Conservation (phyloP, 805 yeast genomes). For the Wickerhamiella sorbophila region DNA sequence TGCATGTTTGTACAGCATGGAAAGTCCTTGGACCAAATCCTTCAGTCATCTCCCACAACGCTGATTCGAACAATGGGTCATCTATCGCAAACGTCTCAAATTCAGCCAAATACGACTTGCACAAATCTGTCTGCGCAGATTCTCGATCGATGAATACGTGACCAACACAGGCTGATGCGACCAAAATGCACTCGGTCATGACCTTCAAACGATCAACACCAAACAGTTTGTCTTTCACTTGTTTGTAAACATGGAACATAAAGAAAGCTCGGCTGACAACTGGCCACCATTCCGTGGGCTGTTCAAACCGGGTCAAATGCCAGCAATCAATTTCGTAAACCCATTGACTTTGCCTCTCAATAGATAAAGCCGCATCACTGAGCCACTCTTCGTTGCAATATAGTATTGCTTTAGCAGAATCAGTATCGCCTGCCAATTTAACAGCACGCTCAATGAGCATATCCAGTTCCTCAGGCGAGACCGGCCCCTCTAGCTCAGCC, state of each 20-base stretch:
- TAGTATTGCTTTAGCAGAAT: background rate
- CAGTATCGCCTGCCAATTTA: background rate
- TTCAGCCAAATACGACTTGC: background rate
- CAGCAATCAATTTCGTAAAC: background rate
- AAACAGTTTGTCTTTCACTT: background rate
- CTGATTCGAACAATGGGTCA: background rate
- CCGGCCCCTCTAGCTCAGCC: background rate
- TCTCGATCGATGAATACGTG: background rate
- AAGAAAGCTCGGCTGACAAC: background rate
- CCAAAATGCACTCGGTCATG: background rate
- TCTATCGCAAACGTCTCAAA: background rate
- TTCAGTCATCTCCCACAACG: conserved; percentile 3
- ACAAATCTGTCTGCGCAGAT: background rate
- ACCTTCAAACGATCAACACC: background rate
- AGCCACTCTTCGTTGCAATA: background rate
- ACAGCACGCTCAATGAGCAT: background rate
- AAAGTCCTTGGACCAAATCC: conserved; percentile 5
- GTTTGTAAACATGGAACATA: background rate
- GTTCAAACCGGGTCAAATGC: background rate
- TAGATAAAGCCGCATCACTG: background rate
- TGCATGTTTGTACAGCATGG: conserved; percentile 11
- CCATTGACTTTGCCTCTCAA: background rate
- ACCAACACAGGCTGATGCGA: background rate
- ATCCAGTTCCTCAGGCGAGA: background rate
- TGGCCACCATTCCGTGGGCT: background rate